Conservation (phyloP, 768 basidiomycete species). For the Dioszegia aurantiaca region DNA sequence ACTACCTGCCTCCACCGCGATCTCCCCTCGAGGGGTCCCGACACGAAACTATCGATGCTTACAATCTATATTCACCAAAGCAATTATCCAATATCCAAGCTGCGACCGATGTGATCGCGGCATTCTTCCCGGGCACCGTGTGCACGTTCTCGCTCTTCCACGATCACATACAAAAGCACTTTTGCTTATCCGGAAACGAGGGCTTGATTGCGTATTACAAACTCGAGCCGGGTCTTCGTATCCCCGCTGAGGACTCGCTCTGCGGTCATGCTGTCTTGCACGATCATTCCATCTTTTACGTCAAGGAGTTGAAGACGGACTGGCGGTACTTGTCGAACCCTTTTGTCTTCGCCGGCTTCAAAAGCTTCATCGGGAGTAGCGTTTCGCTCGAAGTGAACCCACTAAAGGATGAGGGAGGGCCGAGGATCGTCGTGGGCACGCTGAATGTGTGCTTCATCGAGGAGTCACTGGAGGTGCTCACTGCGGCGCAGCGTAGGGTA, state of each 20-base stretch:
- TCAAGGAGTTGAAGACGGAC: slow-evolving; percentile 12
- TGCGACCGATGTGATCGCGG: slow-evolving; percentile 23
- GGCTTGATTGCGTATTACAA: neutral
- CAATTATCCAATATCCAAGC: slow-evolving; percentile 32
- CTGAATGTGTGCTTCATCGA: slow-evolving; percentile 23
- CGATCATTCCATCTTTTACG: neutral
- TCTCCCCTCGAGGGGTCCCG: slow-evolving; percentile 26
- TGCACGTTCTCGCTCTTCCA: slow-evolving; percentile 20
- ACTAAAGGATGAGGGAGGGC: neutral
- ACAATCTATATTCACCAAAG: slow-evolving; percentile 26
- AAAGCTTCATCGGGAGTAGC: slow-evolving; percentile 25
- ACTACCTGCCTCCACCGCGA: slow-evolving; percentile 34
- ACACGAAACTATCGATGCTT: slow-evolving; percentile 25
- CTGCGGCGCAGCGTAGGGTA: slow-evolving; percentile 21
- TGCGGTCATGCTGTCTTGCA: slow-evolving; percentile 22
- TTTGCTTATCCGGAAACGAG: slow-evolving; percentile 5
- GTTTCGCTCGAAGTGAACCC: slow-evolving; percentile 26
- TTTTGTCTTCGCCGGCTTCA: slow-evolving; percentile 17
- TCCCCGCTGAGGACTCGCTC: slow-evolving; percentile 16
- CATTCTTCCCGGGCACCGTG: slow-evolving; percentile 25
- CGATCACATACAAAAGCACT: slow-evolving; percentile 15
- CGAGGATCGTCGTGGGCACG: slow-evolving; percentile 17
- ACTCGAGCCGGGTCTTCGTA: slow-evolving; percentile 6
- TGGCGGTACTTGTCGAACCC: slow-evolving; percentile 19
- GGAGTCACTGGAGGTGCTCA: neutral